Evolutionary conservation across 164 flowering plant species (phyloP).

Genomic region (Litsea cubeba): DNA sequence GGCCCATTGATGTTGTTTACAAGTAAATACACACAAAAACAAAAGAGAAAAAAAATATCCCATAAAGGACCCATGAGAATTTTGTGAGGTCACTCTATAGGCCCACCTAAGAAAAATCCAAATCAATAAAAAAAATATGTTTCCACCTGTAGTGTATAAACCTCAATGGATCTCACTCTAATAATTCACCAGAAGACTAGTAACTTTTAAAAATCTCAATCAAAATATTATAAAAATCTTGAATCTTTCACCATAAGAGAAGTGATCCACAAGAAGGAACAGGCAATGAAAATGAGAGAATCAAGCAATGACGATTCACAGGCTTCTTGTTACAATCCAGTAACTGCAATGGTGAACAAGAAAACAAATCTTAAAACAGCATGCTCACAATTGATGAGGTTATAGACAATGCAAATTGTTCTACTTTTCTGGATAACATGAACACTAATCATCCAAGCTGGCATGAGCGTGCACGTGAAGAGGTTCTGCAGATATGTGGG

Average conservation of each 20-base stretch:
- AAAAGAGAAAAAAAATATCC: too few species aligned
- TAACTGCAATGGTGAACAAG: not conserved
- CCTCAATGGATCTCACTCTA: too few species aligned
- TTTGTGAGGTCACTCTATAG: too few species aligned
- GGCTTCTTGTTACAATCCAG: slow-evolving; percentile 8
- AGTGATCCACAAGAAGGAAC: slow-evolving; percentile 5
- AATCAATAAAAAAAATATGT: too few species aligned
- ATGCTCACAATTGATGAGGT: slow-evolving; percentile 34
- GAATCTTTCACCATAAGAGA: not conserved
- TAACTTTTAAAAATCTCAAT: too few species aligned
- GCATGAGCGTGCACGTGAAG: slow-evolving; percentile 14
- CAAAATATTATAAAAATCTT: too few species aligned
- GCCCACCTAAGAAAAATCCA: too few species aligned
- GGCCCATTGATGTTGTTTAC: too few species aligned
- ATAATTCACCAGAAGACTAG: too few species aligned
- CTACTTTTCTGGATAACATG: slow-evolving; percentile 17
- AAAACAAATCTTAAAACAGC: not conserved
- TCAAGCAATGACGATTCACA: slow-evolving; percentile 5
- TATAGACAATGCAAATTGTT: slow-evolving; percentile 32
- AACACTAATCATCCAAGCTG: slow-evolving; percentile 13
- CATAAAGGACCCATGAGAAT: too few species aligned
- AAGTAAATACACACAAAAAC: too few species aligned
- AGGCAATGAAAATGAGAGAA: slow-evolving; percentile 1
- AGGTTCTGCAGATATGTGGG: slow-evolving; percentile 14
- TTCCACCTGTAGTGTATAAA: too few species aligned